Evolutionary conservation across 2,329 filamentous ascomycete species (phyloP).

Genomic region (Aureobasidium sp.): DNA sequence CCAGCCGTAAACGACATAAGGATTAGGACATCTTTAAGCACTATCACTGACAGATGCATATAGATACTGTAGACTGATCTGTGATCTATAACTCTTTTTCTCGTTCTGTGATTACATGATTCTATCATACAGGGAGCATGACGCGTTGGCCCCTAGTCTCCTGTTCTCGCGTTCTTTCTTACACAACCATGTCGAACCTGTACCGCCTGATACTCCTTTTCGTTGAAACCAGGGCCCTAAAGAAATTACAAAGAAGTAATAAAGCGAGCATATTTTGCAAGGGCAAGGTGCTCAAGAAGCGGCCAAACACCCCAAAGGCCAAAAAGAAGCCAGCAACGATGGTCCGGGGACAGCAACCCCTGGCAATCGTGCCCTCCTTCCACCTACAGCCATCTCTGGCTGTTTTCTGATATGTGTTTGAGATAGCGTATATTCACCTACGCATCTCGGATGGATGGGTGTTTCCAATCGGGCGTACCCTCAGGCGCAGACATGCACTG

Average conservation of each 20-base stretch:
- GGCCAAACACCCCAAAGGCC: constrained; percentile 1
- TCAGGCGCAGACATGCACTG: not conserved
- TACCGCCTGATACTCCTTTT: not conserved
- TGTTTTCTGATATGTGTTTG: not conserved
- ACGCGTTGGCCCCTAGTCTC: not conserved
- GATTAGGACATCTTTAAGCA: not conserved
- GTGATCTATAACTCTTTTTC: constrained; percentile 5
- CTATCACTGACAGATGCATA: not conserved
- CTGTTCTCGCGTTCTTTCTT: constrained; percentile 1
- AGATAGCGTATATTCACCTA: constrained; percentile 5
- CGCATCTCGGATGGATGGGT: not conserved
- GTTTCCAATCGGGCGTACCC: not conserved
- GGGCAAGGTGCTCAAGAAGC: not conserved
- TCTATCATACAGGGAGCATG: constrained; percentile 12
- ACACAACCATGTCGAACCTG: constrained; percentile 7
- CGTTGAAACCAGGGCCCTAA: not conserved
- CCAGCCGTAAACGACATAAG: not conserved
- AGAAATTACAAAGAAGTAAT: constrained; percentile 11
- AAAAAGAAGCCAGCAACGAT: not conserved
- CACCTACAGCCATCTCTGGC: not conserved
- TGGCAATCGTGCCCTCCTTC: not conserved
- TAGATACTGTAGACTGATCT: not conserved
- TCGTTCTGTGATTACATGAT: constrained; percentile 10
- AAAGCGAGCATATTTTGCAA: not conserved
- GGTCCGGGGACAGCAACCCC: not conserved